Evolutionary conservation across 2,329 filamentous ascomycete genomes (phyloP), one percentile per base, ranked within the genome.

Genomic region (Tolypocladium guangdongense): DNA sequence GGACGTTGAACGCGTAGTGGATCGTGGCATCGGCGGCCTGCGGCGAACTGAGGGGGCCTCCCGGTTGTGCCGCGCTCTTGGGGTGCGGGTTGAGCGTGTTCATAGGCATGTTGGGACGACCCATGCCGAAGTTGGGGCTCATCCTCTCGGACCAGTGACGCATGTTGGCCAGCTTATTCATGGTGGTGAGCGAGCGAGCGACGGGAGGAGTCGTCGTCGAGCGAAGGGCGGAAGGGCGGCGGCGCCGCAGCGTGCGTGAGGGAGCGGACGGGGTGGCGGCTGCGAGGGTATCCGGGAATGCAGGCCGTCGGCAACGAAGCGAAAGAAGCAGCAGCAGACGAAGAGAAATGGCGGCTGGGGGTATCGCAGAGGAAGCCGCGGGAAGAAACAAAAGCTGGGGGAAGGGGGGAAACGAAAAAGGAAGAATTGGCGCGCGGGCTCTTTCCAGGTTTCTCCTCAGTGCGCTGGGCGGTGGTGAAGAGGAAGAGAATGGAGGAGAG

Each of bases 1-100:
- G 93, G 49, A 99, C 87, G 68, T 96, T 97, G 83, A 99, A 97
- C 59, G 90, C 92, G 69, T 96, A 86, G 71, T 95, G 90, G 71
- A 97, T 88, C 60, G 83, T 84, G 51, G 85, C 78, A 68, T 92
- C 87, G 66, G 86, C 80, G 58, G 85, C 77, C 59, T 86, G 84
- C 55, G 86, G 82, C 60, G 87, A 84, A 63, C 84, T 78, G 66
- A 83, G 74, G 58, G 82, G 76, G 54, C 80, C 73, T 56, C 75
- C 73, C 51, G 78, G 71, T 54, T 75, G 74, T 54, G 75, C 67
- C 58, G 74, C 69, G 57, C 77, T 74, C 68, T 84, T 83, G 62
- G 78, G 74, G 58, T 83, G 81, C 57, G 78, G 74, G 63, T 78
- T 79, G 66, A 82, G 71, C 58, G 71, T 68, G 61, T 78, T 75